Conservation (phyloP, 2,329 filamentous ascomycete species). For the Chrysosporium keratinophilum region DNA sequence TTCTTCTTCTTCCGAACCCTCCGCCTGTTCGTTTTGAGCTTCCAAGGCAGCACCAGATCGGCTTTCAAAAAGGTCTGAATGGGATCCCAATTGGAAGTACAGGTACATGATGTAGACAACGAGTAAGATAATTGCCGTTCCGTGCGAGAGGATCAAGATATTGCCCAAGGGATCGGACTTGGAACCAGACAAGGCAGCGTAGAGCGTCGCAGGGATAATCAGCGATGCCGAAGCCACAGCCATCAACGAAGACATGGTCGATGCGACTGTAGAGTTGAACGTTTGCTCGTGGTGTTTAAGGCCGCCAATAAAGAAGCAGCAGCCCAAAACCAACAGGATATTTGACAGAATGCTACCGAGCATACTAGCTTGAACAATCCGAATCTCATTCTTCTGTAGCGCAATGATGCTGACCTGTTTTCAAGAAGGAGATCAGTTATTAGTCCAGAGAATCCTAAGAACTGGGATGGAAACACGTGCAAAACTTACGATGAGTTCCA, state of each 20-base stretch:
- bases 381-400: slow-evolving; percentile 71
- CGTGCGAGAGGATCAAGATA: slow-evolving; percentile 62
- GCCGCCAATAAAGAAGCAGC: slow-evolving; percentile 69
- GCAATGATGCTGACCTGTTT: slow-evolving; percentile 80
- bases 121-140: slow-evolving; percentile 65
- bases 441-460: slow-evolving; percentile 39
- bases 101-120: slow-evolving; percentile 67
- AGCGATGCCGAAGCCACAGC: slow-evolving; percentile 64
- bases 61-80: slow-evolving; percentile 59
- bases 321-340: slow-evolving; percentile 73
- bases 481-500: slow-evolving; percentile 60
- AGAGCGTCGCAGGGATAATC: slow-evolving; percentile 67
- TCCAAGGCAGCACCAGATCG: slow-evolving; percentile 30
- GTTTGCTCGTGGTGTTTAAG: slow-evolving; percentile 58
- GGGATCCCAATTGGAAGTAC: slow-evolving; percentile 65
- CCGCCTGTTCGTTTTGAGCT: slow-evolving; percentile 22
- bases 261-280: slow-evolving; percentile 43
- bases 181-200: slow-evolving; percentile 48
- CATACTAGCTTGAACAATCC: slow-evolving; percentile 97
- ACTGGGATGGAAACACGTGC: slow-evolving; percentile 36
- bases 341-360: slow-evolving; percentile 92
- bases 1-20: slow-evolving; percentile 37
- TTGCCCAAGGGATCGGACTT: slow-evolving; percentile 35
- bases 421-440: neutral
- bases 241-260: slow-evolving; percentile 57